Conservation (phyloP, 331 rosid genomes). For the Quercus tomentella region DNA sequence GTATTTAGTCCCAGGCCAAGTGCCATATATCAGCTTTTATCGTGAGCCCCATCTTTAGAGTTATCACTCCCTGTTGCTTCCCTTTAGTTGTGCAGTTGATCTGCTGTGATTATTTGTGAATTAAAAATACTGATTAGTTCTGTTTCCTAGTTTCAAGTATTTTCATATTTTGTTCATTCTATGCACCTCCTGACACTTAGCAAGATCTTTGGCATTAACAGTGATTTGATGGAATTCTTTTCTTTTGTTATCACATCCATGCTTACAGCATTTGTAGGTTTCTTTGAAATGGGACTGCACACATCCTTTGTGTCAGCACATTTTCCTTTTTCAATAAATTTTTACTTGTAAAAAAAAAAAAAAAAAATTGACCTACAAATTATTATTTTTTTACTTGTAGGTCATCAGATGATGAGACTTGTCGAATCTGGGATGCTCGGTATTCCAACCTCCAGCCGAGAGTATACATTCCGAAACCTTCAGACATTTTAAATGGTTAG, state of each 20-base stretch:
- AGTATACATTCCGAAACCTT: conserved; percentile 62
- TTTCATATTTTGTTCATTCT: neutral
- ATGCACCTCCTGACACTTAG: neutral
- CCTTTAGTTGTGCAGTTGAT: conserved; percentile 1
- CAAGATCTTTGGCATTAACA: neutral
- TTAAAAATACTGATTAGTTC: neutral
- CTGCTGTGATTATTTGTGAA: neutral
- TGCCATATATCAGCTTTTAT: conserved; percentile 59
- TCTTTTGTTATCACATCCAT: conserved; percentile 6
- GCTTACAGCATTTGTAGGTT: conserved; percentile 34
- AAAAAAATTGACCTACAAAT: too few species aligned
- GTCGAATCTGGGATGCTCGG: conserved; percentile 91
- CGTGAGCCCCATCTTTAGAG: conserved; percentile 49
- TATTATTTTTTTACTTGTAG: conserved; percentile 18
- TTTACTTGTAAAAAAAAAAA: too few species aligned
- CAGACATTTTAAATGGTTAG: conserved; percentile 61
- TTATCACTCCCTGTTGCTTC: conserved; percentile 17
- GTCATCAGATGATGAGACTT: conserved; percentile 87
- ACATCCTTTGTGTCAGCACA: too few species aligned
- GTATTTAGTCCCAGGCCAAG: conserved; percentile 75
- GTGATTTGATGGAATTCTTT: neutral
- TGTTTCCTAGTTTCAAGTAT: neutral
- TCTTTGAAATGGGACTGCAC: too few species aligned
- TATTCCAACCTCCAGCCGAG: conserved; percentile 51
- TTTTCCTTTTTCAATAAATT: too few species aligned